Base-by-base conservation (phyloP, 208 protist genomes). In the Porcisia deanei region DNA sequence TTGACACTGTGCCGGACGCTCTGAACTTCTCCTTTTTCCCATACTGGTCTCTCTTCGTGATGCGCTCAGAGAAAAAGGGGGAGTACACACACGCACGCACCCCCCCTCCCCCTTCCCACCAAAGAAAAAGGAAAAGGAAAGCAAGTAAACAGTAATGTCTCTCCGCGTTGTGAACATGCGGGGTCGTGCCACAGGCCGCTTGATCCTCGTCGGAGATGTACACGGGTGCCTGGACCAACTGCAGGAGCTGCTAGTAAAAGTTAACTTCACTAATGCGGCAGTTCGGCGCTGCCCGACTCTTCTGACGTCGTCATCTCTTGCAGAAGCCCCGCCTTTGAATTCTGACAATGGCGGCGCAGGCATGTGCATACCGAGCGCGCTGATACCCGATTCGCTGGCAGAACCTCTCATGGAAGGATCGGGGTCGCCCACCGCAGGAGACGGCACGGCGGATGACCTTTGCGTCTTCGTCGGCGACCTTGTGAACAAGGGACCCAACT, bases 401-500 rank as follows among this genome's bases (percentile, higher is more conserved):
- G 66, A 41, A 30, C 30, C 30, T 30, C 30, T 30, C 30, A 30
- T 30, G 30, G 30, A 30, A 30, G 30, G 30, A 7, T 53, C 47
- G 47, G 47, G n/a, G 0, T 57, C 66, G 7, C 47, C 66, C 4
- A 12, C 10, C 3, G 34, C 58, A 16, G 43, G 25, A 20, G 67
- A 71, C 34, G 58, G 34, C 14, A 18, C 2, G 10, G 66, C 47
- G 41, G 83, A 83, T 39, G 91, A 97, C 76, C 14, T 85, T n/a
- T 86, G 91, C 30, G 76, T 96, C 14, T 82, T 87, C 49, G 85
- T 91, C 25, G 94, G 91, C 5, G 94, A 96, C 68, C 52, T 97
- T 16, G 83, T 97, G 39, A 94, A 93, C 80, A 97, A 97, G 71
- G 94, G 94, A 0, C 89, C 88, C 4, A 83, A 94, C 60, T 95